Base-by-base conservation (phyloP, 495 filamentous ascomycete genomes). In the Penicillium cinerascens region DNA sequence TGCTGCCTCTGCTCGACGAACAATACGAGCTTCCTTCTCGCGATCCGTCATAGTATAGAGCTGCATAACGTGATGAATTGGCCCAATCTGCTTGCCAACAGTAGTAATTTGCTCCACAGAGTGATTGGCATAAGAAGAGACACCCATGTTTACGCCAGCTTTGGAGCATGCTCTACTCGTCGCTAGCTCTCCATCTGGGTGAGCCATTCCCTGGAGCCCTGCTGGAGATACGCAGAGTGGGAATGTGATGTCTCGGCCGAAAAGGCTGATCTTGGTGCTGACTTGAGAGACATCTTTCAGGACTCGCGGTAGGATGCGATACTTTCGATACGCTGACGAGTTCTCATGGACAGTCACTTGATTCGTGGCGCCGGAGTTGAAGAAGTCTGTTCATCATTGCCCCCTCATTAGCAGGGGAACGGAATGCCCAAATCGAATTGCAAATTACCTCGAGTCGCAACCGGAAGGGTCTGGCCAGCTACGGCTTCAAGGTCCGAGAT, bases 31-130 rank as follows among this genome's bases (percentile, higher is more conserved):
- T 26, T 83, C 78, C 54, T 86, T 84, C 23, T 66, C 18, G 2
- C 85, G 75, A 50, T 87, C 74, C 38, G 78, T 82, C 70, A 91
- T 83, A 20, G 89, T 82, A 59, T 92, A 91, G 25, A 92, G 71
- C 57, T 91, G 89, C 59, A 89, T 83, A 69, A 87, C 53, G 39
- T 70, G 62, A 8, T 61, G 33, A 83, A 60, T 85, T 67, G 60
- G 49, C 60, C 54, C 68, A 47, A 43, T 39, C 13, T 60, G 51
- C 5, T 73, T 68, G 11, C 73, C 72, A 6, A 69, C 66, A 23
- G 76, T 74, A n/a, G 79, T 66, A 42, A 92, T 83, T n/a, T 87
- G 80, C 13, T 73, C 60, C 2, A 66, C 60, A 1, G 64, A 50
- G 21, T 45, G 84, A 55, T 43, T 81, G 61, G 59, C 76, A 39